Base-by-base conservation (phyloP, 495 filamentous ascomycete species). In the Penicillium psychrofluorescens region DNA sequence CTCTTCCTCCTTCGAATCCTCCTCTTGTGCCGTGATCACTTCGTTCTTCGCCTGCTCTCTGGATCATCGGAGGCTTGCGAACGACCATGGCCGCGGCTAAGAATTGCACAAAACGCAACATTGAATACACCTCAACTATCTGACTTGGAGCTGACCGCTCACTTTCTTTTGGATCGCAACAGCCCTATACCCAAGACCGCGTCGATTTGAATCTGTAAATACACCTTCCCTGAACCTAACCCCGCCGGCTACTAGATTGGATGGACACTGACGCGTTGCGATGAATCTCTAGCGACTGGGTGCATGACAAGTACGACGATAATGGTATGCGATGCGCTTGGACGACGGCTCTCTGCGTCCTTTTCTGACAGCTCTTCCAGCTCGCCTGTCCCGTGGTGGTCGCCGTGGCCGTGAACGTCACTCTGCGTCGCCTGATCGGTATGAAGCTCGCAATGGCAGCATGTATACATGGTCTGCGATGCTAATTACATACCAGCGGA, bases 291-390 rank as follows among this genome's bases (percentile, higher is more conserved):
- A 94, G 86, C 48, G 88, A 95, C 61, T 94, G 89, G 89, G 84
- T 91, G 49, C 88, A 95, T 58, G 88, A 95, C 66, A 85, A 81
- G 57, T 95, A 78, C 54, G 85, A 90, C 56, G 86, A 87, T 51
- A 64, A 76, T 38, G 45, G 69, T 72, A 51, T 41, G 71, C 67
- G 32, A 11, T 3, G 48, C 9, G 22, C 13, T 31, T 33, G 7
- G 72, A 67, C 43, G 72, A 67, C 43, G 59, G 38, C 35, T 32
- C 48, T 40, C 37, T 43, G 43, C 40, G 22, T 35, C 43, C 41
- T 38, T 44, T 13, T 41, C 52, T 54, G 45, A 53, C 46, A 52
- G 44, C 37, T 51, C 41, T 56, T 48, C 36, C 40, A 72, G 67
- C 63, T 42, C 66, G 58, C 41, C 63, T 62, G 14, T 56, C 62